Conservation (phyloP, 2,329 filamentous ascomycete genomes). For the Diaporthe citrichinensis region DNA sequence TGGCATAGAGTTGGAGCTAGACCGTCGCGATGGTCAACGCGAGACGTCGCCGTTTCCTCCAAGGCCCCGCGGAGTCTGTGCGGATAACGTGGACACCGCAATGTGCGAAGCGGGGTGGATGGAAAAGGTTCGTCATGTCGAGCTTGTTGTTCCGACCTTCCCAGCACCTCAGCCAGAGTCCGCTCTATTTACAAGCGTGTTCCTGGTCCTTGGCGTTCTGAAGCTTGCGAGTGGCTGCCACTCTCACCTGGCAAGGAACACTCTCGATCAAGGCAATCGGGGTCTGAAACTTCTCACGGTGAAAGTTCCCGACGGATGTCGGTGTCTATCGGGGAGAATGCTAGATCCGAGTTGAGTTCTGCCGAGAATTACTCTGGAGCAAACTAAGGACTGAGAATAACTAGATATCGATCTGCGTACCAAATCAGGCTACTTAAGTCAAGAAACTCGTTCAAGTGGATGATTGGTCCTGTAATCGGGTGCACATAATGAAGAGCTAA, state of each 20-base stretch:
- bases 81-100: neutral
- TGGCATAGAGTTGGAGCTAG: constrained; percentile 1
- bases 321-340: neutral
- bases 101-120: neutral
- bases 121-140: constrained; percentile 2
- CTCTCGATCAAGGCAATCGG: neutral
- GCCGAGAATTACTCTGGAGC: neutral
- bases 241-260: neutral
- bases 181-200: neutral
- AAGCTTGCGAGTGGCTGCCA: neutral
- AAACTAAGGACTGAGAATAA: neutral
- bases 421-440: too few species aligned
- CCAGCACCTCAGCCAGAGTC: neutral
- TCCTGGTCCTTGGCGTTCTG: neutral
- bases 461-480: too few species aligned
- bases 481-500: too few species aligned
- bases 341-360: neutral
- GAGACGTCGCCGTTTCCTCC: neutral
- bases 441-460: too few species aligned
- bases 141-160: neutral
- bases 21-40: constrained; percentile 8
- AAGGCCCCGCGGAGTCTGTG: neutral
- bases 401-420: too few species aligned
- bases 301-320: neutral
- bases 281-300: neutral